Evolutionary conservation across 768 basidiomycete genomes (phyloP), one percentile per base, ranked within the genome.

Genomic region (Rhodotorula graminis): DNA sequence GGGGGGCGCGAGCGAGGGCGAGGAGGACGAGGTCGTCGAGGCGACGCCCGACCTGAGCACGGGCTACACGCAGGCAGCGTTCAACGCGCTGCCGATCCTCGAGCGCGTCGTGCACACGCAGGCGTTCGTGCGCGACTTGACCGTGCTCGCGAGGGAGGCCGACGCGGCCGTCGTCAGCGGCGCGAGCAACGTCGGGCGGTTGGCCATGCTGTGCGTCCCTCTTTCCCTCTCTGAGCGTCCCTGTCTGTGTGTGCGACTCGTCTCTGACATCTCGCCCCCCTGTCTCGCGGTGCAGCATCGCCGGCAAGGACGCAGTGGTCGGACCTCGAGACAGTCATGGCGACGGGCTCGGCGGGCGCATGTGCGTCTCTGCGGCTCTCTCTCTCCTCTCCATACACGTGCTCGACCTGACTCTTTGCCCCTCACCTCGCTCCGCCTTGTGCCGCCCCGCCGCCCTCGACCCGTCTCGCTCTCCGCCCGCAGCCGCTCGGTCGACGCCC

Each of bases 401-500:
- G n/a, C 33, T 57, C 31, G 7, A 18, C 5, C 8, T 25, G 15
- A 19, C 56, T 18, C 56, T 57, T 6, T 3, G 18, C 3, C 49
- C 49, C 19, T 58, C 40, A 27, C n/a, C 40, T 37, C 44, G 44
- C 29, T 31, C 15, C 61, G 29, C 29, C 12, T 33, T 21, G 29
- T 29, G 29, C 25, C 21, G 6, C 23, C 42, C 25, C n/a, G 7
- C 60, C n/a, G 2, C 46, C 12, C n/a, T 2, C 25, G 56, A 1
- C 12, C 44, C 44, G 14, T 2, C 10, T 19, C 40, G 0, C 12
- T 12, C 21, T 1, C 23, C 19, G 16, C 42, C 2, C 29, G 33
- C 57, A 72, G 71, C 16, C 71, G 71, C 14, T 72, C 71, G n/a
- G 59, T 72, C 62, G 71, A 72, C 31, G 62, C 71, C 5, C 71